A percentile compares a stretch with the other conserved stretches of the same genome.
Evolutionary conservation across 495 filamentous ascomycete genomes (phyloP).

Genomic region (Tuber borchii): DNA sequence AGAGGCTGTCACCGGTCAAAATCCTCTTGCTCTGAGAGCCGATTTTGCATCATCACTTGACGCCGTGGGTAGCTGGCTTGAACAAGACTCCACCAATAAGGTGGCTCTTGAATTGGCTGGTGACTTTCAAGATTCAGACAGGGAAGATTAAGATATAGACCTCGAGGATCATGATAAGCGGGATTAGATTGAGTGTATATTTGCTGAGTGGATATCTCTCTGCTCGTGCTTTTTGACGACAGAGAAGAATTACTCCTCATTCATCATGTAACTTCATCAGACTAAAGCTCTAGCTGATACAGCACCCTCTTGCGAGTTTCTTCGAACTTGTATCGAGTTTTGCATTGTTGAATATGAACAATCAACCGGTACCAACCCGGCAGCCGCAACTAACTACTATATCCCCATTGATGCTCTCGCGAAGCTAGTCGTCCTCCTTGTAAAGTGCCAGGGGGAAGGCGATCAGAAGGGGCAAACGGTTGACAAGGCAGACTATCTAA

Average conservation of each 20-base stretch:
- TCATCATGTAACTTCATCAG: constrained; percentile 76
- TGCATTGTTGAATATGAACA: constrained; percentile 71
- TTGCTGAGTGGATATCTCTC: constrained; percentile 86
- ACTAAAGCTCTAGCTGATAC: constrained; percentile 60
- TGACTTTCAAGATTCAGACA: constrained; percentile 53
- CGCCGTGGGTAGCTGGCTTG: constrained; percentile 74
- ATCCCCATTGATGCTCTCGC: constrained; percentile 76
- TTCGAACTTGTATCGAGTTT: constrained; percentile 72
- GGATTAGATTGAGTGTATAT: constrained; percentile 86
- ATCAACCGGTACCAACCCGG: constrained; percentile 52
- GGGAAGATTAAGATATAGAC: constrained; percentile 47
- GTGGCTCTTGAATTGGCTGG: constrained; percentile 61
- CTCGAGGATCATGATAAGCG: constrained; percentile 52
- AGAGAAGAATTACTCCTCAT: constrained; percentile 64
- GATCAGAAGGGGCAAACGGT: constrained; percentile 52
- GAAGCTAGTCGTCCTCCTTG: constrained; percentile 69
- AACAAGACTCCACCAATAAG: constrained; percentile 60
- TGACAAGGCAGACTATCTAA: constrained; percentile 61
- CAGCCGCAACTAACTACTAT: constrained; percentile 62
- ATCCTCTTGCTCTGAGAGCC: constrained; percentile 66
- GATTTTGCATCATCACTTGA: constrained; percentile 80
- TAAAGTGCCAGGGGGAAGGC: constrained; percentile 59
- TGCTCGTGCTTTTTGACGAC: constrained; percentile 64
- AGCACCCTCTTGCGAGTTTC: constrained; percentile 70
- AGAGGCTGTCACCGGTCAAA: constrained; percentile 66